Percentiles rank a stretch among this genome's conserved stretches.
Evolutionary conservation across 495 filamentous ascomycete genomes (phyloP).

Genomic region (Ramalina intermedia): DNA sequence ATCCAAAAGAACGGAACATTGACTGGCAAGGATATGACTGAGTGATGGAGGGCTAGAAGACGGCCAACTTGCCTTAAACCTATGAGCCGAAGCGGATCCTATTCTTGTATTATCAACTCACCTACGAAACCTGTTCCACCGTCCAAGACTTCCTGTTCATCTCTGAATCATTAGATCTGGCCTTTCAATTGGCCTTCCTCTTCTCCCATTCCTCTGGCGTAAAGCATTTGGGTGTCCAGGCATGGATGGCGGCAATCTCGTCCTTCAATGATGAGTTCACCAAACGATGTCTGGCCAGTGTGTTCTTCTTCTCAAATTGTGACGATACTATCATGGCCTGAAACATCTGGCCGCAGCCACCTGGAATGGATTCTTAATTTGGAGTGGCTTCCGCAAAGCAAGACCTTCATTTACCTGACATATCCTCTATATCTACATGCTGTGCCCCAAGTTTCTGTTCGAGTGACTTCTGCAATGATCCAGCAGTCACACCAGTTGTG

Average conservation of each 20-base stretch:
- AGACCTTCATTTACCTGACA: conserved; percentile 56
- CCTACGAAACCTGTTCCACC: not conserved
- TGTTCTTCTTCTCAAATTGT: conserved; percentile 72
- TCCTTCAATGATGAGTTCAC: conserved; percentile 77
- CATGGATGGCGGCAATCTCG: conserved; percentile 93
- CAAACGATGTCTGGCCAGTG: conserved; percentile 73
- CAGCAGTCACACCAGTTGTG: conserved; percentile 51
- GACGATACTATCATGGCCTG: conserved; percentile 83
- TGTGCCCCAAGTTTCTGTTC: conserved; percentile 58
- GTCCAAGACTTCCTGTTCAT: not conserved
- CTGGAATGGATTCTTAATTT: conserved; percentile 25
- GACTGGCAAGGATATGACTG: conserved; percentile 12
- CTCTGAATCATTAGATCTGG: too few relatives aligned
- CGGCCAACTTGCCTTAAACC: not conserved
- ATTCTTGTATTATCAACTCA: not conserved
- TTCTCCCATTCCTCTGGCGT: conserved; percentile 88
- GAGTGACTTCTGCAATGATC: conserved; percentile 52
- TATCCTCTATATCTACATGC: conserved; percentile 83
- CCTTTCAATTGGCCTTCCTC: conserved; percentile 29
- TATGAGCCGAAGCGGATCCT: not conserved
- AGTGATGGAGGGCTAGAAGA: not conserved
- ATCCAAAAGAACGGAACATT: conserved; percentile 6
- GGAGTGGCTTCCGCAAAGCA: not conserved
- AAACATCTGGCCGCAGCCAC: conserved; percentile 92
- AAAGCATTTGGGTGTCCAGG: conserved; percentile 96